Evolutionary conservation across 352 stramenopile species (phyloP).

Genomic region (Phytophthora aleatoria): DNA sequence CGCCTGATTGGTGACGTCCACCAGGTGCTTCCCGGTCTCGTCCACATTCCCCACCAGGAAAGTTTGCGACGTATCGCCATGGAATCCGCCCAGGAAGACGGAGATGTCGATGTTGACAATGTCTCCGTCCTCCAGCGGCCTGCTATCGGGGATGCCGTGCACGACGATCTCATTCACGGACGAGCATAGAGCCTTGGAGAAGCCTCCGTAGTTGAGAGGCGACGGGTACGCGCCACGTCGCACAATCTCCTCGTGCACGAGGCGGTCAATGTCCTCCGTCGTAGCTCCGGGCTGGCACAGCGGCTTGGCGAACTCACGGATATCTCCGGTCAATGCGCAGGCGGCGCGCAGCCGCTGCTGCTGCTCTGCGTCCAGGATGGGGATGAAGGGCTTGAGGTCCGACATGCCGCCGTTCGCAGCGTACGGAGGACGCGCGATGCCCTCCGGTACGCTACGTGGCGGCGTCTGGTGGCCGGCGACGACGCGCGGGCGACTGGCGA

Average conservation of each 20-base stretch:
- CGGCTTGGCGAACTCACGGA: conserved; percentile 76
- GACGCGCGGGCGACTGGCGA: conserved; percentile 43
- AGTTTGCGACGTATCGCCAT: conserved; percentile 98
- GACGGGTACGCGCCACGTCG: conserved; percentile 85
- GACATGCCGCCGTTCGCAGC: conserved; percentile 68
- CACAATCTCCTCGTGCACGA: conserved; percentile 93
- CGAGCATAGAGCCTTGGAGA: conserved; percentile 95
- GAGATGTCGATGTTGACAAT: conserved; percentile 98
- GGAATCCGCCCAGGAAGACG: conserved; percentile 93
- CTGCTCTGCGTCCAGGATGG: conserved; percentile 71
- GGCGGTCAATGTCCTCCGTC: conserved; percentile 94
- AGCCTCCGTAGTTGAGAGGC: conserved; percentile 93
- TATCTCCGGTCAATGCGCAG: conserved; percentile 76
- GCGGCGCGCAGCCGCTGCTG: conserved; percentile 70
- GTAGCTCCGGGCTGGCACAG: conserved; percentile 85
- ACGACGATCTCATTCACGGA: conserved; percentile 98
- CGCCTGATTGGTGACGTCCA: conserved; percentile 88
- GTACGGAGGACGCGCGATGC: conserved; percentile 71
- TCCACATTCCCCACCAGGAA: conserved; percentile 95
- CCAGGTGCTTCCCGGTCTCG: conserved; percentile 81
- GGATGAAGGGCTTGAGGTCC: conserved; percentile 71
- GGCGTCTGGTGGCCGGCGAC: conserved; percentile 57
- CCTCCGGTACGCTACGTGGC: conserved; percentile 46
- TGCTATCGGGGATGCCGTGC: conserved; percentile 96
- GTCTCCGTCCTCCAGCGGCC: conserved; percentile 91